Evolutionary conservation across 1,284 basidiomycete species (phyloP), one percentile per base, ranked within the genome.

Genomic region (Ustilago hordei): DNA sequence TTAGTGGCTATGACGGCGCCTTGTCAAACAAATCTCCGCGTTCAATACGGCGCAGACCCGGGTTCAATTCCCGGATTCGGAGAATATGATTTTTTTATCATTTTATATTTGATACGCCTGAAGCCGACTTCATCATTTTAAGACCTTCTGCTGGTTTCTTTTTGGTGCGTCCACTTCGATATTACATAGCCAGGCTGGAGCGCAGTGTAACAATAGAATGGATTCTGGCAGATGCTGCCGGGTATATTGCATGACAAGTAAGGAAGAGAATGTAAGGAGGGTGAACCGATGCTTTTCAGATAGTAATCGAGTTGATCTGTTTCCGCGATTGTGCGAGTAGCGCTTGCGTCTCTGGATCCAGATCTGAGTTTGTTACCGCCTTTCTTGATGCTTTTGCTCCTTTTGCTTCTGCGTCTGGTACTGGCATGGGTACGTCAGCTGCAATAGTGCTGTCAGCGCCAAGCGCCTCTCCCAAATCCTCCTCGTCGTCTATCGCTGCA

Each of bases 1-100:
- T 78, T 78, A 78, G 76, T 78, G 76, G 76, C 72, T 78, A 78
- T 78, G 76, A 78, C 76, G 76, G 76, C 76, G 71, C 76, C 76
- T 78, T 78, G 76, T 78, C 76, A 78, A 36, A 31, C 23, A 17
- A 15, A 67, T 68, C 64, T 68, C 61, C 62, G 69, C 62, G 69
- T 59, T 58, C 36, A 52, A 54, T 54, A 43, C 75, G 75, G 75
- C 75, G 75, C 75, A 74, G 75, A 78, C 75, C 75, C 75, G 75
- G 75, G 75, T 78, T 78, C 75, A 74, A 78, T 78, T 78, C 75
- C 75, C 75, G 75, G 75, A 78, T 77, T 77, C 64, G 75, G 75
- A 77, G 75, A 31, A 54, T 38, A 31, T 41, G 28, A 28, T 39
- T 43, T 50, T 67, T 60, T 68, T 55, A 62, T 56, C 56, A 4